Evolutionary conservation across 208 protist species (phyloP).

Genomic region (Acanthamoeba culbertsoni): DNA sequence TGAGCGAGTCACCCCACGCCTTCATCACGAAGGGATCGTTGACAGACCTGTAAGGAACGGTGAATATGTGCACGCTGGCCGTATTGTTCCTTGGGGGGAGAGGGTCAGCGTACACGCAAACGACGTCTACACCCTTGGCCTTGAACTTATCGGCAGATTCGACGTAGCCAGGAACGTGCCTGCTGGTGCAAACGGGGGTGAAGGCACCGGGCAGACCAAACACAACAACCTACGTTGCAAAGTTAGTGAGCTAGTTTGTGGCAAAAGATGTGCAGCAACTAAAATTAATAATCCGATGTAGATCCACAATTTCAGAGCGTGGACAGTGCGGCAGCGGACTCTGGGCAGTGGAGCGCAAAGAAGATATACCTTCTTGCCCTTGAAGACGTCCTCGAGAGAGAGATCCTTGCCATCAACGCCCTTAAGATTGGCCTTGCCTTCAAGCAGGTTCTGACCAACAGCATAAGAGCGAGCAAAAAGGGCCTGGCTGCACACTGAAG

Average conservation of each 20-base stretch:
- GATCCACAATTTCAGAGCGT: neutral
- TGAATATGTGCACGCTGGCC: neutral
- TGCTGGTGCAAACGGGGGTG: constrained; percentile 57
- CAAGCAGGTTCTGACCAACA: constrained; percentile 42
- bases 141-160: constrained; percentile 42
- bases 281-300: neutral
- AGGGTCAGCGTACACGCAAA: constrained; percentile 24
- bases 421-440: constrained; percentile 45
- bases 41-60: neutral
- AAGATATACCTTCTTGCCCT: constrained; percentile 31
- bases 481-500: neutral
- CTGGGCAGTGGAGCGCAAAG: neutral
- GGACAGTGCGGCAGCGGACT: neutral
- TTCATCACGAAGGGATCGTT: constrained; percentile 62
- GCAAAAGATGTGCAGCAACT: neutral
- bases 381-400: neutral
- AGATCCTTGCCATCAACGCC: constrained; percentile 38
- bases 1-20: constrained; percentile 50
- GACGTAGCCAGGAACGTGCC: constrained; percentile 25
- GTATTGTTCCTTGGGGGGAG: neutral
- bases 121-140: constrained; percentile 55
- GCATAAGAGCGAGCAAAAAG: constrained; percentile 39
- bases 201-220: constrained; percentile 49
- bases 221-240: constrained; percentile 1
- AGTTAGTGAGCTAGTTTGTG: neutral